These are phyloP conservation scores for Aristolochia fimbriata DNA, from an alignment of 164 flowering plant genomes.

Conservation along the genomic window DNA sequence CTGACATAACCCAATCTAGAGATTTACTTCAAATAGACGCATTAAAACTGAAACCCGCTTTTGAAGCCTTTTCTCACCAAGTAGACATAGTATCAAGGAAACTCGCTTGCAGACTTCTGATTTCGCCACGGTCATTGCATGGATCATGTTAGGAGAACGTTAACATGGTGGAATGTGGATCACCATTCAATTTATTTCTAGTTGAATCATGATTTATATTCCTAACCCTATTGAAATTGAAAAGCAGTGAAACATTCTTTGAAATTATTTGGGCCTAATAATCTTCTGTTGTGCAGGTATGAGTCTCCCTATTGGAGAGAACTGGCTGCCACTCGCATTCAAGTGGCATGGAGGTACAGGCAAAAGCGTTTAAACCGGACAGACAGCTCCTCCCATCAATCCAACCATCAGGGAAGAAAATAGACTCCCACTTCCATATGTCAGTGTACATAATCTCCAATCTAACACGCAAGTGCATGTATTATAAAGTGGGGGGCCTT, in stretches of 20 bases:
- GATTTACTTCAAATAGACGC: too few relatives aligned
- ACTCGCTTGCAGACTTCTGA: too few relatives aligned
- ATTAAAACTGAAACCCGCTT: too few relatives aligned
- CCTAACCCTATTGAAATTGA: background rate
- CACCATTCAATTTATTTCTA: too few relatives aligned
- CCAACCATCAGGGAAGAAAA: background rate
- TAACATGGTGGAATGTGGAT: background rate
- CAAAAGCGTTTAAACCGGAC: slow-evolving; percentile 19
- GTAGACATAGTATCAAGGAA: too few relatives aligned
- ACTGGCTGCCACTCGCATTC: slow-evolving; percentile 21
- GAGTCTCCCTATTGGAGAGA: slow-evolving; percentile 30
- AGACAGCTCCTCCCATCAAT: background rate
- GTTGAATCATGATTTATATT: background rate
- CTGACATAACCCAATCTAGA: background rate
- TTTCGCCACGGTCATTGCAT: too few relatives aligned
- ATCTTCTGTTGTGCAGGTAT: slow-evolving; percentile 12
- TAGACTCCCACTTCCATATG: background rate
- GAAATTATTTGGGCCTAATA: background rate
- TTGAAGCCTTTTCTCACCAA: too few relatives aligned
- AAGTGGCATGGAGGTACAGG: slow-evolving; percentile 30
- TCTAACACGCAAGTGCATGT: too few relatives aligned
- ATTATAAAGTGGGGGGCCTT: too few relatives aligned
- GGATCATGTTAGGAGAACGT: too few relatives aligned
- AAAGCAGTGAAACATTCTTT: background rate
- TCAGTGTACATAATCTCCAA: too few relatives aligned